A percentile compares a stretch with the other conserved stretches of the same genome.
phyloP scores from a whole-genome alignment of 495 filamentous ascomycete species.

The Penicillium nucicola region DNA sequence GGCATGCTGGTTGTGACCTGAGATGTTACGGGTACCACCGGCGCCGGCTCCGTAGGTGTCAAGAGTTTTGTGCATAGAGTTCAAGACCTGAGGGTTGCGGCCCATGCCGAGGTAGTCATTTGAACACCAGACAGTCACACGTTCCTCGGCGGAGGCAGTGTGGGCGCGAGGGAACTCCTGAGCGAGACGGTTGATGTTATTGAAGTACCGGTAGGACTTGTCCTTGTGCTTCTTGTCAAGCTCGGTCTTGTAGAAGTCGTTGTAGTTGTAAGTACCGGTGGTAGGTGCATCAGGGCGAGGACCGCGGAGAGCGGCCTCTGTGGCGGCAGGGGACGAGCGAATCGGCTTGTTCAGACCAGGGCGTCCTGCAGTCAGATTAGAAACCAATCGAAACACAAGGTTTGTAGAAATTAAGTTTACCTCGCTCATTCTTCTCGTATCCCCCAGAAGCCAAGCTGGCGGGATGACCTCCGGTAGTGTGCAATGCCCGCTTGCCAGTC shows the following conservation, averaged over 20 bases:
- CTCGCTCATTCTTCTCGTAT: constrained; percentile 57
- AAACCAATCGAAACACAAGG: not conserved
- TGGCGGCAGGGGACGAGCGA: constrained; percentile 15
- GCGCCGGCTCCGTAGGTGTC: constrained; percentile 95
- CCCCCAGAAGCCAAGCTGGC: constrained; percentile 67
- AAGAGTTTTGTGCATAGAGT: constrained; percentile 89
- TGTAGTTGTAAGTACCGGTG: constrained; percentile 74
- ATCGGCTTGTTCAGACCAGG: constrained; percentile 21
- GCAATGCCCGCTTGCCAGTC: constrained; percentile 65
- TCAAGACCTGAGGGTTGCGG: constrained; percentile 79
- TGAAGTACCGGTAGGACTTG: constrained; percentile 99
- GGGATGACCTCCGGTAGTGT: constrained; percentile 71
- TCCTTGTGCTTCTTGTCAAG: constrained; percentile 99
- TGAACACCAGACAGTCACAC: constrained; percentile 98
- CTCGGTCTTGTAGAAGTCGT: constrained; percentile 82
- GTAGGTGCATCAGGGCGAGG: constrained; percentile 43
- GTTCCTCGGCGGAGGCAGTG: constrained; percentile 76
- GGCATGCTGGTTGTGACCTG: constrained; percentile 94
- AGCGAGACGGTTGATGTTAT: constrained; percentile 98
- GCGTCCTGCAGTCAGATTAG: constrained; percentile 20
- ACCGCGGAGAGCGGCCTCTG: constrained; percentile 28
- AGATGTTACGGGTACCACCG: constrained; percentile 95
- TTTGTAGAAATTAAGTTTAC: constrained; percentile 34
- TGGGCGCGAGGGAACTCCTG: constrained; percentile 95
- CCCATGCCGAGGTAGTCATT: constrained; percentile 99